Base-by-base conservation (phyloP, 805 yeast species). In the Metschnikowia bowlesiae region DNA sequence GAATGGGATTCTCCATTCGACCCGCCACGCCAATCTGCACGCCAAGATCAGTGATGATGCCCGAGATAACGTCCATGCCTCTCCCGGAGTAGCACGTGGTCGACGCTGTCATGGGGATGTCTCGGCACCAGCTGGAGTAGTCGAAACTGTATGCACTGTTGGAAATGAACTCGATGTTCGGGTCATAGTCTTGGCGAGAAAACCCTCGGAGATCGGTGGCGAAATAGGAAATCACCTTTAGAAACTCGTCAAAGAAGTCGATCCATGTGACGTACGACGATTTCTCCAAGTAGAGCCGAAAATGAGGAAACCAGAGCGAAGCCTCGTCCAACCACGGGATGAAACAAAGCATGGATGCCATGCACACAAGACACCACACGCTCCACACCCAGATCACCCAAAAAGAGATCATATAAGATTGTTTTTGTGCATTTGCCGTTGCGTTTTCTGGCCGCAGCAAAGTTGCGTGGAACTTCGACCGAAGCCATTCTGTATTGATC, bases 41-140 rank as follows among this genome's bases (percentile, higher is more conserved):
- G 4, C 81, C 82, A 10, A 82, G 69, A 61, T 81, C 85, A 49
- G 74, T 68, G 9, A 80, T 67, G 13, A 80, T 62, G 11, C 75
- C 74, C 7, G 79, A 66, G 8, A 76, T 62, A 13, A 80, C 56
- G 58, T 81, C 83, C 49, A 79, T 60, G 1, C 82, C 83, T 45
- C 64, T 60, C 45, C 73, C 69, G 8, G 56, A 59, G 53, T 67
- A 60, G 53, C 82, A 57, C 53, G 61, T 44, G 46, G 56, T 40
- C 31, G 44, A 22, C 42, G 54, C 50, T 13, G 59, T 50, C 13
- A 52, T 51, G 42, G 54, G 50, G 34, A 69, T 71, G 4, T 60
- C 47, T 31, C 80, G 73, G 59, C 84, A 79, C 62, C 73, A 81
- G 1, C 84, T 82, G 44, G 71, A 61, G 46, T 69, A 70, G 58